These are phyloP conservation scores for Aspergillus avenaceus DNA, from an alignment of 495 filamentous ascomycete species.

Conservation along the genomic window DNA sequence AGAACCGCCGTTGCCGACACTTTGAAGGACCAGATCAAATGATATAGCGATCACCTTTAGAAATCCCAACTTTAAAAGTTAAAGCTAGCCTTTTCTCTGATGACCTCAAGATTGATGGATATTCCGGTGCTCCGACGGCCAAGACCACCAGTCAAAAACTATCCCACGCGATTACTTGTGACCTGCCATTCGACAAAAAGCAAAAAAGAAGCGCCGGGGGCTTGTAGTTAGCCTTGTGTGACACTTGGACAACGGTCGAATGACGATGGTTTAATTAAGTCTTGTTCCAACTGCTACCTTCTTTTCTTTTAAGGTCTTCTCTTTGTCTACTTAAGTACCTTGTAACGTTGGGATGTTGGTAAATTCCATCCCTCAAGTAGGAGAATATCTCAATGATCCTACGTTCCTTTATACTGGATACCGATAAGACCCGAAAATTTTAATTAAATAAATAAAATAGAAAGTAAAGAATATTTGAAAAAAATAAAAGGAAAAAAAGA, in stretches of 20 bases:
- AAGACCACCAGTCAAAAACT: not conserved
- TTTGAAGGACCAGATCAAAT: not conserved
- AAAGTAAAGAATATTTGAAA: too few relatives aligned
- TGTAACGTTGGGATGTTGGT: too few relatives aligned
- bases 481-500: too few relatives aligned
- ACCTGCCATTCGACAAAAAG: not conserved
- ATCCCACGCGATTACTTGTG: conserved; percentile 2
- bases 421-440: too few relatives aligned
- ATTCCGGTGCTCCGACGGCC: conserved; percentile 4
- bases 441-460: too few relatives aligned
- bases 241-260: not conserved
- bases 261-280: not conserved
- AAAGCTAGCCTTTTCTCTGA: too few relatives aligned
- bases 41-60: not conserved
- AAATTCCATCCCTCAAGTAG: not conserved
- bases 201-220: not conserved
- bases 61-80: too few relatives aligned
- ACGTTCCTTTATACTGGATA: not conserved
- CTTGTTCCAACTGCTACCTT: not conserved
- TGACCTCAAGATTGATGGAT: not conserved
- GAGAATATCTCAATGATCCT: not conserved
- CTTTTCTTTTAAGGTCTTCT: not conserved
- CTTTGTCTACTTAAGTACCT: too few relatives aligned
- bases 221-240: not conserved
- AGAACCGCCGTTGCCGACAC: not conserved